phyloP scores from a whole-genome alignment of 768 basidiomycete species.

The Suillus lakei region DNA sequence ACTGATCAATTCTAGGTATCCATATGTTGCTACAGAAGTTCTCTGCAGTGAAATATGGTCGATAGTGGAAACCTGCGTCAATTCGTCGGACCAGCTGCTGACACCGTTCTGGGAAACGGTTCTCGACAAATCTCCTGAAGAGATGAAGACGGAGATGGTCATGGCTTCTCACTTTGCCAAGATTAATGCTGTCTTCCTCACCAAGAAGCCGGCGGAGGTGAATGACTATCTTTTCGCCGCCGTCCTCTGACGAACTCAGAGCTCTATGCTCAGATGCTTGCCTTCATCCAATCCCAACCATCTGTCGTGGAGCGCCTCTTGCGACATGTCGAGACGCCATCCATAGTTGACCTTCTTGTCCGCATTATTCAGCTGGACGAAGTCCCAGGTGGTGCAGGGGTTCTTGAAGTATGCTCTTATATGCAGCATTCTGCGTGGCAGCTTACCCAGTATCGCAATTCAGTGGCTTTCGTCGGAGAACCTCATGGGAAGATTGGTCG shows the following conservation, averaged over 20 bases:
- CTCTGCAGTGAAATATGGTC: constrained; percentile 96
- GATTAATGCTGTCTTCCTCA: constrained; percentile 87
- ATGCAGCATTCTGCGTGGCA: constrained; percentile 34
- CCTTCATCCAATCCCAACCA: constrained; percentile 86
- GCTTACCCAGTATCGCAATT: constrained; percentile 33
- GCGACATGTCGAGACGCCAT: constrained; percentile 84
- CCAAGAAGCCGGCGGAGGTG: constrained; percentile 90
- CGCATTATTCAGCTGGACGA: constrained; percentile 92
- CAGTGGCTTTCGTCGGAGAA: constrained; percentile 90
- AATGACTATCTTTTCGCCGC: constrained; percentile 33
- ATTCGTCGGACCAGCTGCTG: constrained; percentile 71
- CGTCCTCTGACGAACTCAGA: constrained; percentile 23
- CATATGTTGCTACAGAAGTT: constrained; percentile 92
- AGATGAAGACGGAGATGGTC: constrained; percentile 85
- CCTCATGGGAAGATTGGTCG: constrained; percentile 81
- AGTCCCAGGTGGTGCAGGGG: constrained; percentile 76
- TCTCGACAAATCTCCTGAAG: constrained; percentile 77
- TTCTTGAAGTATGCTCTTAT: constrained; percentile 77
- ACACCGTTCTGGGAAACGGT: constrained; percentile 92
- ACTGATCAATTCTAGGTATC: constrained; percentile 62
- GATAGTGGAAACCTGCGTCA: constrained; percentile 88
- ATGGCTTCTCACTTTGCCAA: constrained; percentile 95
- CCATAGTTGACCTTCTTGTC: constrained; percentile 90
- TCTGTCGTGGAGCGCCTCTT: constrained; percentile 82
- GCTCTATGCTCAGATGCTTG: constrained; percentile 73